Base-by-base conservation (phyloP, 2,329 filamentous ascomycete genomes). In the Beauveria rudraprayagi region DNA sequence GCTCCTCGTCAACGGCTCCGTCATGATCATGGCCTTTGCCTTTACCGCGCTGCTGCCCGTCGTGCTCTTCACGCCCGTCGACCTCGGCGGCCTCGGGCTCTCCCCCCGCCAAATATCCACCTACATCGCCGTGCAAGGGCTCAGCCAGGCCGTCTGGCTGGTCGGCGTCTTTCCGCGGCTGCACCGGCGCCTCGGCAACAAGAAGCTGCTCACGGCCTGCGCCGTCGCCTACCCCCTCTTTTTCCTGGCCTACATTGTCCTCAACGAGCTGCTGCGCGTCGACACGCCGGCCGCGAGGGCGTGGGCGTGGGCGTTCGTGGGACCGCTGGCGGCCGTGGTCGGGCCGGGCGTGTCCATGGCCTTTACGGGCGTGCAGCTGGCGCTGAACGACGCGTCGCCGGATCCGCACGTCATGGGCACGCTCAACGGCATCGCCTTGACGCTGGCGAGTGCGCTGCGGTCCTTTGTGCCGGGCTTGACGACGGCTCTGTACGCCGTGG, bases 351-450 rank as follows among this genome's bases (percentile, higher is more conserved):
- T 90, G 0, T 80, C 79, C 54, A 91, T 90, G 87, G 77, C 80
- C 2, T 89, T 88, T 68, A 92, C 88, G 0, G 85, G 79, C 1
- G 80, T 87, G 1, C 89, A 92, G 75, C 83, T 93, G 9, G 84
- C 85, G 0, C 69, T 93, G 37, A 93, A 93, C 71, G 88, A 92
- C 62, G 83, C 89, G 2, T 80, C 86, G 0, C 90, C 90, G 0
- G 83, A 79, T 10, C 80, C 83, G 1, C 76, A 78, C 47, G 81
- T 84, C 0, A 76, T 93, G 10, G 89, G 87, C 0, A 91, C 84
- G 0, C 75, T 94, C 30, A 93, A 93, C 66, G 86, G 87, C 16
- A 60, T 76, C 3, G 72, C 74, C 0, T 37, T 93, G 61, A 87
- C 88, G 0, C 67, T 84, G 0, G 73, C 77, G 0, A 86, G 84